phyloP scores from a whole-genome alignment of 2,329 filamentous ascomycete species.

The Fusarium stilboides region DNA sequence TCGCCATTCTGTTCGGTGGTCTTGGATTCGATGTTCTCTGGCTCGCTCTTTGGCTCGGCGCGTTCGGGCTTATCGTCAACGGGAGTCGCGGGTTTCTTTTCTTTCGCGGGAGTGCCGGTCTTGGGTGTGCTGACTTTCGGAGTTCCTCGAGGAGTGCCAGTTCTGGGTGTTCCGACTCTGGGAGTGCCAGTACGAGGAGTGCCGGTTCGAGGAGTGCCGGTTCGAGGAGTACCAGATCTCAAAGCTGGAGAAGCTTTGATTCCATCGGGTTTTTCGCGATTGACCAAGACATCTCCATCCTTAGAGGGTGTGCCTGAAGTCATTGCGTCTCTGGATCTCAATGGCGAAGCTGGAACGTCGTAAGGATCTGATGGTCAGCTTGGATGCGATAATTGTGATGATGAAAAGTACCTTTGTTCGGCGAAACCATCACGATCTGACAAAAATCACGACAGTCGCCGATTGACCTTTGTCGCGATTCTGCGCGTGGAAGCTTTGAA shows the following conservation, averaged over 20 bases:
- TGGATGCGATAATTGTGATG: background rate
- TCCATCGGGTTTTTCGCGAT: constrained; percentile 31
- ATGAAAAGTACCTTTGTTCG: constrained; percentile 30
- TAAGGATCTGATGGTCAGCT: constrained; percentile 45
- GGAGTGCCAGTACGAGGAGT: constrained; percentile 29
- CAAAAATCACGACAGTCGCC: constrained; percentile 8
- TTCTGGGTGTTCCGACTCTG: constrained; percentile 7
- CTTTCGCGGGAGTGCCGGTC: constrained; percentile 25
- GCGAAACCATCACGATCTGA: constrained; percentile 24
- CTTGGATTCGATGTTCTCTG: background rate
- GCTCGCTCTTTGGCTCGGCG: constrained; percentile 5
- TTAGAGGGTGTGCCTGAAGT: constrained; percentile 27
- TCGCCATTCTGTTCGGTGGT: constrained; percentile 17
- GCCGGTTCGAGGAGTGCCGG: constrained; percentile 23
- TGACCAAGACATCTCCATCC: constrained; percentile 33
- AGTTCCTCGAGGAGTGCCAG: background rate
- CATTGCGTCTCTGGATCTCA: constrained; percentile 27
- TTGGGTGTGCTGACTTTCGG: constrained; percentile 20
- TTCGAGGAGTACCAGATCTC: constrained; percentile 21
- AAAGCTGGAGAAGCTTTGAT: constrained; percentile 29
- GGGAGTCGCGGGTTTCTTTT: constrained; percentile 12
- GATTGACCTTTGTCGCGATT: constrained; percentile 28
- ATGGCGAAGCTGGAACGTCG: constrained; percentile 45
- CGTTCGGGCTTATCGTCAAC: background rate
- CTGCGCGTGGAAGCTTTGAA: constrained; percentile 7